Evolutionary conservation across 1,284 basidiomycete genomes (phyloP).

Genomic region (Cryptococcus maquisensis): DNA sequence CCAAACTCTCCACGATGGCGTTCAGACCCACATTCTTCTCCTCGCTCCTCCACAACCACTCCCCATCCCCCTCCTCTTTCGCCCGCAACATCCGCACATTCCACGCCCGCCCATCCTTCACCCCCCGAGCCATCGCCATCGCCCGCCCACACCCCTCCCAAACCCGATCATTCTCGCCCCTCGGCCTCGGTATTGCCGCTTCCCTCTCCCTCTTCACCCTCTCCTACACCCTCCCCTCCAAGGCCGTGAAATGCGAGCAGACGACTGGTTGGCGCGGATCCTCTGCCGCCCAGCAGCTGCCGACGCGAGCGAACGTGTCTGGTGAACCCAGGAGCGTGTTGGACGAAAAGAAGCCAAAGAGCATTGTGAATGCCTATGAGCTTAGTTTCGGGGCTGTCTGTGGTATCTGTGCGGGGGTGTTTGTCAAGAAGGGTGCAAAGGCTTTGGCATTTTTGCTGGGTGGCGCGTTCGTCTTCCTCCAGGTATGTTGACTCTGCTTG

Average conservation of each 20-base stretch:
- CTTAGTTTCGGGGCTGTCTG: conserved; percentile 81
- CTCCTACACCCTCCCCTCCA: conserved; percentile 9
- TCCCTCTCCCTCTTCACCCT: conserved; percentile 12
- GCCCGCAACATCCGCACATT: conserved; percentile 8
- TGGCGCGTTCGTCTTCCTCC: conserved; percentile 77
- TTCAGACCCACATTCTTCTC: conserved; percentile 18
- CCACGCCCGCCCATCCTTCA: conserved; percentile 12
- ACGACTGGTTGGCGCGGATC: background rate
- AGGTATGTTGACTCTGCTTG: conserved; percentile 54
- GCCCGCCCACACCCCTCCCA: conserved; percentile 7
- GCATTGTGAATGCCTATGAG: conserved; percentile 71
- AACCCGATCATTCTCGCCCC: conserved; percentile 18
- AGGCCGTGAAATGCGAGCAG: conserved; percentile 12
- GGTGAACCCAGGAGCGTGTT: background rate
- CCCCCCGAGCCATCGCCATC: background rate
- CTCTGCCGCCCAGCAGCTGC: conserved; percentile 1
- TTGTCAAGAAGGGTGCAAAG: conserved; percentile 89
- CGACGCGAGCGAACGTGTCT: background rate
- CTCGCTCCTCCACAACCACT: conserved; percentile 9
- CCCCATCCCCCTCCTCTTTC: conserved; percentile 13
- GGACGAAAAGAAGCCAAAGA: conserved; percentile 51
- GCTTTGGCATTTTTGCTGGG: conserved; percentile 76
- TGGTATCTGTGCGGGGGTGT: conserved; percentile 84
- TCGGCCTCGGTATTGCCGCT: conserved; percentile 36
- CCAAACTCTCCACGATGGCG: conserved; percentile 18